Evolutionary conservation across 202 grass and related monocot species (phyloP).

Genomic region (Schoenoplectus tabernaemontani): DNA sequence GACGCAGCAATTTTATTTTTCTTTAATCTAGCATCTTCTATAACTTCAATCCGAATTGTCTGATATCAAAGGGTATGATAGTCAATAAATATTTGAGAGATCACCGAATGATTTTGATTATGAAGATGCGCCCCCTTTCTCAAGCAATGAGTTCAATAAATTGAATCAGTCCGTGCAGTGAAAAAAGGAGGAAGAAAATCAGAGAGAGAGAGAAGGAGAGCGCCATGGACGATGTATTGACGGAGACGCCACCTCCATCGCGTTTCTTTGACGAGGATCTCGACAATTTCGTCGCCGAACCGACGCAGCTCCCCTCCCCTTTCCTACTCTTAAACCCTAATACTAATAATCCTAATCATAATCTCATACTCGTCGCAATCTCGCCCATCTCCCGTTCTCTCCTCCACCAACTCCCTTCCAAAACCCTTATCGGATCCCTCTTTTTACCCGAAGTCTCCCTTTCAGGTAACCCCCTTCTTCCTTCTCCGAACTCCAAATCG

Average conservation of each 20-base stretch:
- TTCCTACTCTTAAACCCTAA: conserved; percentile 50
- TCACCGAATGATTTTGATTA: no score
- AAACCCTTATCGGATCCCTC: conserved; percentile 44
- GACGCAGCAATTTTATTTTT: no score
- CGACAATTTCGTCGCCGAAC: conserved; percentile 54
- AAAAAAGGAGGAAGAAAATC: background rate
- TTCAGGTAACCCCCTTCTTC: conserved; percentile 22
- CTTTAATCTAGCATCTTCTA: no score
- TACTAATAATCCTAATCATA: conserved; percentile 6
- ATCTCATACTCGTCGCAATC: conserved; percentile 54
- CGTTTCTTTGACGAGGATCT: conserved; percentile 83
- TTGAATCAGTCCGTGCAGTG: background rate
- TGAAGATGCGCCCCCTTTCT: background rate
- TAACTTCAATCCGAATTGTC: no score
- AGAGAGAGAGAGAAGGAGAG: background rate
- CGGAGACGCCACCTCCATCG: conserved; percentile 66
- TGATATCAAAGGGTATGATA: no score
- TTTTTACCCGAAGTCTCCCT: conserved; percentile 58
- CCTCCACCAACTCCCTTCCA: conserved; percentile 28
- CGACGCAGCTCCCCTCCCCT: conserved; percentile 37
- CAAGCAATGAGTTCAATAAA: background rate
- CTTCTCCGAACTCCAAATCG: conserved; percentile 18
- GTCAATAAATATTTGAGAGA: no score
- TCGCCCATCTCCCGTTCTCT: conserved; percentile 53
- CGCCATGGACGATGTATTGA: conserved; percentile 79